A percentile compares a stretch with the other conserved stretches of the same genome.
phyloP scores from a whole-genome alignment of 164 flowering plant genomes.

The Chimonanthus salicifolius region DNA sequence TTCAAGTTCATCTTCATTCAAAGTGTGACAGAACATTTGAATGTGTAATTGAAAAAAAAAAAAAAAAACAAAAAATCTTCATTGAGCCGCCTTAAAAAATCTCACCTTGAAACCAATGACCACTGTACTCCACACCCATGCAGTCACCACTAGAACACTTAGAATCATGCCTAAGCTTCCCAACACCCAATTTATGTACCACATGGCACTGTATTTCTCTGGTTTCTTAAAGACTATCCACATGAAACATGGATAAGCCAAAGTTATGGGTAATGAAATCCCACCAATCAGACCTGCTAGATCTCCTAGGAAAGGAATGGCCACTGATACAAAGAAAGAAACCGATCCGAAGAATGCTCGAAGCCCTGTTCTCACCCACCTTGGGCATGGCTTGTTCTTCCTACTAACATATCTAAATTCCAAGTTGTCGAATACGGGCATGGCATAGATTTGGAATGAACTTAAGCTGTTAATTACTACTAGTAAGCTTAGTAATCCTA shows the following conservation, averaged over 20 bases:
- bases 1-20: too few relatives aligned
- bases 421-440: conserved; percentile 67
- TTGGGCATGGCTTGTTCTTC: conserved; percentile 43
- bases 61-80: too few relatives aligned
- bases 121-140: conserved; percentile 42
- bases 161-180: conserved; percentile 50
- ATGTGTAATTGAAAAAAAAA: too few relatives aligned
- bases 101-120: conserved; percentile 43
- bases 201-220: conserved; percentile 26
- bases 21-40: too few relatives aligned
- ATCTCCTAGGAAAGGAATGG: too few relatives aligned
- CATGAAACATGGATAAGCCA: conserved; percentile 85
- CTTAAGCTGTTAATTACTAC: conserved; percentile 40
- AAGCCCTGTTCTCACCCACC: conserved; percentile 35
- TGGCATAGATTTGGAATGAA: conserved; percentile 63
- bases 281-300: conserved; percentile 61
- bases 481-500: conserved; percentile 43
- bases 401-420: conserved; percentile 36
- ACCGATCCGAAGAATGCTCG: conserved; percentile 45
- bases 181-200: conserved; percentile 58
- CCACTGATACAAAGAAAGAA: too few relatives aligned
- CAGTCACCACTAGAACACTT: conserved; percentile 38
- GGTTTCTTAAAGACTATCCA: conserved; percentile 71
- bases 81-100: conserved; percentile 71
- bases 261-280: conserved; percentile 57